Percentiles rank a stretch among this genome's conserved stretches.
phyloP scores from a whole-genome alignment of 352 stramenopile genomes.

The Pythium rishiriense region DNA sequence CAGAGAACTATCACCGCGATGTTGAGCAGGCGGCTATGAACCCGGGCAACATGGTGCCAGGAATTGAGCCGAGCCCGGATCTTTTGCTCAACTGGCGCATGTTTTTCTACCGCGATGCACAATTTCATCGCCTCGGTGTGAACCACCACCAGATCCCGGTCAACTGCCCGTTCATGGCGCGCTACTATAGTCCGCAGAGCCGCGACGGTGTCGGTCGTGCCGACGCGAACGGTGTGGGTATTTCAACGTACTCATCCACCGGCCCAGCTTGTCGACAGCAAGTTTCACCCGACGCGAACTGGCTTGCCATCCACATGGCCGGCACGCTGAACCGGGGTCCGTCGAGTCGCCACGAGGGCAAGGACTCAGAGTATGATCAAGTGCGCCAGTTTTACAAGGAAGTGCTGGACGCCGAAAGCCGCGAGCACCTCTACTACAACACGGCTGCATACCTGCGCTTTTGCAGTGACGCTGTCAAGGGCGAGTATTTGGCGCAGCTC shows the following conservation, averaged over 20 bases:
- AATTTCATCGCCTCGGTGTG: slow-evolving; percentile 83
- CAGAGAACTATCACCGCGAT: slow-evolving; percentile 93
- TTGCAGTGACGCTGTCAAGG: slow-evolving; percentile 18
- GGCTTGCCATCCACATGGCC: slow-evolving; percentile 26
- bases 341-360: slow-evolving; percentile 30
- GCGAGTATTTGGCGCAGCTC: slow-evolving; percentile 32
- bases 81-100: slow-evolving; percentile 45
- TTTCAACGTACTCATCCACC: slow-evolving; percentile 17
- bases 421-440: slow-evolving; percentile 30
- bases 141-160: slow-evolving; percentile 92
- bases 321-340: slow-evolving; percentile 23
- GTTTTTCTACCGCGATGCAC: slow-evolving; percentile 90
- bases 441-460: slow-evolving; percentile 33
- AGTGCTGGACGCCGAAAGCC: slow-evolving; percentile 20
- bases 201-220: slow-evolving; percentile 27
- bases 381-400: slow-evolving; percentile 28
- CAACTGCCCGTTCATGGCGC: slow-evolving; percentile 70
- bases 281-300: slow-evolving; percentile 21
- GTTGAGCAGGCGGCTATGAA: slow-evolving; percentile 92
- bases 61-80: slow-evolving; percentile 85
- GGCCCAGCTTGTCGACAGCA: slow-evolving; percentile 15
- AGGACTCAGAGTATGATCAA: slow-evolving; percentile 32
- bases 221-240: slow-evolving; percentile 30
- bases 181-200: slow-evolving; percentile 30
- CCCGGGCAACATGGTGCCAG: slow-evolving; percentile 89